A percentile compares a stretch with the other conserved stretches of the same genome.
Evolutionary conservation across 257 asterid species (phyloP).

Genomic region (Solanum phureja): DNA sequence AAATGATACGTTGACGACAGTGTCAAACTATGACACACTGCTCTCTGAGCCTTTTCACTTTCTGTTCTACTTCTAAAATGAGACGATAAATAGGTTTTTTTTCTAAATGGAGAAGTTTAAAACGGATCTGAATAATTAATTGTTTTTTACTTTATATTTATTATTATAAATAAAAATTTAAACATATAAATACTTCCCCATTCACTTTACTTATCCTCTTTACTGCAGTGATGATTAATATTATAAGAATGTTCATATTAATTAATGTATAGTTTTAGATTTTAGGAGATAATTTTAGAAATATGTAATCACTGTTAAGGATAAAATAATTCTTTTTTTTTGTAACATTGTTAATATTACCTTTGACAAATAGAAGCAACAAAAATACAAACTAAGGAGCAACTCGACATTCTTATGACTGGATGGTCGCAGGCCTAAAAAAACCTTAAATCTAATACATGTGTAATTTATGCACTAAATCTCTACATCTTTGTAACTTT

Average conservation of each 20-base stretch:
- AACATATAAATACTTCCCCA: neutral
- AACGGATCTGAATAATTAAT: neutral
- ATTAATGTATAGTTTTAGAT: neutral
- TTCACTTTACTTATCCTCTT: neutral
- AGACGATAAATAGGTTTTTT: neutral
- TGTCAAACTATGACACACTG: neutral
- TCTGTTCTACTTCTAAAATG: neutral
- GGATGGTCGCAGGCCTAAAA: neutral
- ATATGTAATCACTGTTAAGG: neutral
- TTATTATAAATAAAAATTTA: neutral
- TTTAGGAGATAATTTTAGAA: no score
- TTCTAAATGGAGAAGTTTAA: neutral
- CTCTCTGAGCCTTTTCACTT: neutral
- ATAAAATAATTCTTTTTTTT: no score
- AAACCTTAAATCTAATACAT: neutral
- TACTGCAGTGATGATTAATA: neutral
- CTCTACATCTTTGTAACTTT: no score
- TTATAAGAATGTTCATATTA: neutral
- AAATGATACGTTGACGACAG: neutral
- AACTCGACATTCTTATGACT: neutral
- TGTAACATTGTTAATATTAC: neutral
- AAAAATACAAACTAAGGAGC: neutral
- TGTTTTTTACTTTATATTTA: neutral
- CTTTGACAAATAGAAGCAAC: neutral
- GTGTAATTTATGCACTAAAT: neutral